Evolutionary conservation across 2,329 filamentous ascomycete genomes (phyloP), one percentile per base, ranked within the genome.

Genomic region (Colletotrichum tabaci): DNA sequence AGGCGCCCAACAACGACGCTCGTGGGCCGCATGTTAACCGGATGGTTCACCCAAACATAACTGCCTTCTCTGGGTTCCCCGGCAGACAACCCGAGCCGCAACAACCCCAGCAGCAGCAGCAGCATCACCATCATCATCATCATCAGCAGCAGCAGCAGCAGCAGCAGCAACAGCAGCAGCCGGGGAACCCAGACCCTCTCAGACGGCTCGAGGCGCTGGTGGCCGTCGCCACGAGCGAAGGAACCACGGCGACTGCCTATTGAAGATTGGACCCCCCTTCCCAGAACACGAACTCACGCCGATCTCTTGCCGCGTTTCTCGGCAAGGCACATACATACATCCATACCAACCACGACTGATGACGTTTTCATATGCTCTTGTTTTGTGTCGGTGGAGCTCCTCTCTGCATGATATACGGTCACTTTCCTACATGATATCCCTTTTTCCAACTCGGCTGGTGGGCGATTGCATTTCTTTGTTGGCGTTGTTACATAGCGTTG

Each of bases 11-110:
- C 16, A 77, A 79, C 26, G 80, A 82, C n/a, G 73, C 76, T 3
- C 79, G 81, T 42, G 78, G 79, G 40, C 82, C 84, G 2, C 86
- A 86, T 56, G 87, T 89, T 3, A 87, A 89, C 50, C 85, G 87
- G 18, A 89, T 90, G 79, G 83, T 88, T 5, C 88, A 90, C 67
- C 88, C 88, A 3, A 90, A 90, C 74, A 82, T 89, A 53, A 85
- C 76, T 42, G 84, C 82, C 3, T 89, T 89, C 71, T 80, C 84
- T 30, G 87, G 86, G 0, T 89, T 89, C 55, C 87, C 87, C 2
- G 78, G 78, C 16, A 78, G 84, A 61, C 79, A 82, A 15, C 49
- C 57, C 23, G 72, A 76, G 38, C 74, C 72, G 26, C 77, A 76
- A 23, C 77, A 69, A 18, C 47, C 50, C 15, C 74, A 67, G 35